Percentiles rank a stretch among this genome's conserved stretches.
phyloP scores from a whole-genome alignment of 148 eudicot genomes.

The Arbutus unedo region DNA sequence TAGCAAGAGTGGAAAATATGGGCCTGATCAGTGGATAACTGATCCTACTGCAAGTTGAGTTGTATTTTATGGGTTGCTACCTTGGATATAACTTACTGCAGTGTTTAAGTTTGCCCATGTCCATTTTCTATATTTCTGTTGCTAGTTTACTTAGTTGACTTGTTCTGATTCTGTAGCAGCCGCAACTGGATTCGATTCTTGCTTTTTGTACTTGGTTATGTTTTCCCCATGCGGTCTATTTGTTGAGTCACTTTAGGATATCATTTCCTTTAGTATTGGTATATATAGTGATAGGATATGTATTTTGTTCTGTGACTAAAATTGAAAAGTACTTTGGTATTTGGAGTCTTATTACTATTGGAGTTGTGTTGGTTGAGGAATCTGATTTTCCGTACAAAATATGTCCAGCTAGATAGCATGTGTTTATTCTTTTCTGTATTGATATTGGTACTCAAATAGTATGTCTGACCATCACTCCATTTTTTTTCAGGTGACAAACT shows the following conservation, averaged over 20 bases:
- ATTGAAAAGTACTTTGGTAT: neutral
- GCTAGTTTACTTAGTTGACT: too few species aligned
- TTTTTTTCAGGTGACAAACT: conserved; percentile 50
- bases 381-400: neutral
- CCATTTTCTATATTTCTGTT: too few species aligned
- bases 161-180: too few species aligned
- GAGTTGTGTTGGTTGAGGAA: neutral
- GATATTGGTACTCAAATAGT: neutral
- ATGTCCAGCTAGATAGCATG: too few species aligned
- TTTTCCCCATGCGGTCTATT: neutral
- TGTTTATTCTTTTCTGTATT: neutral
- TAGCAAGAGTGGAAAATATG: too few species aligned
- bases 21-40: too few species aligned
- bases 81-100: too few species aligned
- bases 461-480: conserved; percentile 3
- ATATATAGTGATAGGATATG: neutral
- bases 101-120: too few species aligned
- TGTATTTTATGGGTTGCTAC: too few species aligned
- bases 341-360: neutral
- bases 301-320: neutral
- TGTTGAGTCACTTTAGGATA: neutral
- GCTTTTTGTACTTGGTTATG: neutral
- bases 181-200: neutral
- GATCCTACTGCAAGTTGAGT: too few species aligned
- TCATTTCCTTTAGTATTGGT: neutral